Evolutionary conservation across 129 eudicot genomes (phyloP).

Genomic region (Lactuca saligna): DNA sequence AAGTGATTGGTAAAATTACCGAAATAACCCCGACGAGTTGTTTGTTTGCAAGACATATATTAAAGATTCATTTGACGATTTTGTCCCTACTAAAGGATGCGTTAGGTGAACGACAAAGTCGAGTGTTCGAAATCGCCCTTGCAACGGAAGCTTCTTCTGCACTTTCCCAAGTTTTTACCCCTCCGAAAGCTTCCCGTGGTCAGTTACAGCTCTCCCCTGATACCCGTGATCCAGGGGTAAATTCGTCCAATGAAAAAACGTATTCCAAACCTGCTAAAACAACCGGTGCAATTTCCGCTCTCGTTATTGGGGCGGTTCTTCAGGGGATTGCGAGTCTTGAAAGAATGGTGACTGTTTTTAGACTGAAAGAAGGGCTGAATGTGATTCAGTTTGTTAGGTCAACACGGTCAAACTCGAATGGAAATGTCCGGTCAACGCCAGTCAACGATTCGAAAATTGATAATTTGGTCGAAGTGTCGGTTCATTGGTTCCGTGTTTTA

Average conservation of each 20-base stretch:
- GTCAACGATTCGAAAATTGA: slow-evolving; percentile 56
- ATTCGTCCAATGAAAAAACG: slow-evolving; percentile 46
- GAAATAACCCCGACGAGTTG: slow-evolving; percentile 43
- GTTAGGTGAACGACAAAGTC: slow-evolving; percentile 95
- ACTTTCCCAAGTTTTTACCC: slow-evolving; percentile 61
- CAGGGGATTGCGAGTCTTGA: slow-evolving; percentile 87
- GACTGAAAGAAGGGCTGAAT: slow-evolving; percentile 85
- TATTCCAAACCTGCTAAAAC: slow-evolving; percentile 60
- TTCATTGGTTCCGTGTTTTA: slow-evolving; percentile 93
- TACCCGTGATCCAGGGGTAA: slow-evolving; percentile 47
- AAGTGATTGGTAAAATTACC: slow-evolving; percentile 69
- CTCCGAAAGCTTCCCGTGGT: slow-evolving; percentile 75
- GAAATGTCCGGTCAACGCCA: slow-evolving; percentile 67
- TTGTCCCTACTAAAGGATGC: slow-evolving; percentile 80
- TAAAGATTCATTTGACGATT: slow-evolving; percentile 69
- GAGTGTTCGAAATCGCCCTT: slow-evolving; percentile 97
- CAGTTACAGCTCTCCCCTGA: slow-evolving; percentile 77
- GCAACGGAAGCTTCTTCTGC: slow-evolving; percentile 93
- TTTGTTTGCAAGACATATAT: slow-evolving; percentile 49
- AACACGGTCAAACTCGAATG: slow-evolving; percentile 70
- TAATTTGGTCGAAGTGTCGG: slow-evolving; percentile 70
- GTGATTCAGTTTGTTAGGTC: slow-evolving; percentile 70
- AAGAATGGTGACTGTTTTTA: slow-evolving; percentile 83
- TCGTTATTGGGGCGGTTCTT: slow-evolving; percentile 75
- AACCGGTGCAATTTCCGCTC: slow-evolving; percentile 78